phyloP scores from a whole-genome alignment of 2,329 filamentous ascomycete species.

The Fusarium torreyae region DNA sequence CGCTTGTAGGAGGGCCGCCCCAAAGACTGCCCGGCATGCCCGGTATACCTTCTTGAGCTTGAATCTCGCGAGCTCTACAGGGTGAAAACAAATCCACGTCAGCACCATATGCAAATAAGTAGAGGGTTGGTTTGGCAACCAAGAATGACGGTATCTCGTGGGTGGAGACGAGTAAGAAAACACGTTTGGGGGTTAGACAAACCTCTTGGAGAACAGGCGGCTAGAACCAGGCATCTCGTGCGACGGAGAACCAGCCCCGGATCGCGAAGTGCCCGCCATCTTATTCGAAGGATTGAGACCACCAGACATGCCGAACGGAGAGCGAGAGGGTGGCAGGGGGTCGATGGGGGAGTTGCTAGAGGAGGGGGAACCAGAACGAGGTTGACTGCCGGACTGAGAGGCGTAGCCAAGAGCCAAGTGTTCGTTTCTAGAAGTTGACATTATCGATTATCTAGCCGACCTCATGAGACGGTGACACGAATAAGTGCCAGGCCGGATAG shows the following conservation, averaged over 20 bases:
- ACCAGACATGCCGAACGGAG: constrained; percentile 79
- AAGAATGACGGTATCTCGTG: constrained; percentile 28
- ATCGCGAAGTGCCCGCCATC: constrained; percentile 75
- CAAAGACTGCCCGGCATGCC: constrained; percentile 80
- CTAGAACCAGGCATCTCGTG: constrained; percentile 83
- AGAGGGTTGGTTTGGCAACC: background rate
- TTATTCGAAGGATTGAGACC: constrained; percentile 72
- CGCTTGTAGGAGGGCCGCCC: constrained; percentile 96
- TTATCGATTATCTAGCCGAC: constrained; percentile 84
- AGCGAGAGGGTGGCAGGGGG: constrained; percentile 74
- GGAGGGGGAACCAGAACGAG: constrained; percentile 84
- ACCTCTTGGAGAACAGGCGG: constrained; percentile 94
- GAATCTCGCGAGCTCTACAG: constrained; percentile 91
- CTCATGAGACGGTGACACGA: constrained; percentile 59
- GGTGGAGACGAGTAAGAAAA: constrained; percentile 2
- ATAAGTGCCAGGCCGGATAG: constrained; percentile 48
- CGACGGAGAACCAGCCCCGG: constrained; percentile 95
- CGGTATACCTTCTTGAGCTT: constrained; percentile 91
- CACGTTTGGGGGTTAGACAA: constrained; percentile 58
- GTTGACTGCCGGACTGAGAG: constrained; percentile 76
- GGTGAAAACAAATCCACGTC: constrained; percentile 30
- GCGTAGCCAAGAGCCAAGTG: constrained; percentile 89
- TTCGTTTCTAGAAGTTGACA: constrained; percentile 90
- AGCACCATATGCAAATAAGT: constrained; percentile 11
- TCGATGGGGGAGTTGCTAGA: constrained; percentile 87